A percentile compares a stretch with the other conserved stretches of the same genome.
Conservation (phyloP, 768 basidiomycete species). For the Chalciporus piperatus region DNA sequence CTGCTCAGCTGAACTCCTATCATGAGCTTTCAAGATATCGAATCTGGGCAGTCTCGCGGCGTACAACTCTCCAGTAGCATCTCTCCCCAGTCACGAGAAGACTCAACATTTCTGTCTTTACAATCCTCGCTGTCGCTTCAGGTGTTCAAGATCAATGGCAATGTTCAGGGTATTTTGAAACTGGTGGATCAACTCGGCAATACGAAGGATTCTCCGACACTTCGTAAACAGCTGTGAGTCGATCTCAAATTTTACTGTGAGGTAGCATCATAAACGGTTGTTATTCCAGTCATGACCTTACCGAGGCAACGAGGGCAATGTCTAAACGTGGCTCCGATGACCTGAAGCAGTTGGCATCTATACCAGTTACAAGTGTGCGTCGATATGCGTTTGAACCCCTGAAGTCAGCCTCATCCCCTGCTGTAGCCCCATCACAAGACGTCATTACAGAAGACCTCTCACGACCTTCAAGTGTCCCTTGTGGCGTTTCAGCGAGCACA, state of each 20-base stretch:
- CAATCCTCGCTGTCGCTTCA: constrained; percentile 85
- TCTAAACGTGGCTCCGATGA: constrained; percentile 92
- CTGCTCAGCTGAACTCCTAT: not conserved
- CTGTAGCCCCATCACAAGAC: constrained; percentile 76
- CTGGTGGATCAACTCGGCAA: constrained; percentile 97
- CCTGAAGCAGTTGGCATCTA: constrained; percentile 78
- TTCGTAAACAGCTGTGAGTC: constrained; percentile 84
- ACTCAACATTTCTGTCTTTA: constrained; percentile 69
- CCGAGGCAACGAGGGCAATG: constrained; percentile 92
- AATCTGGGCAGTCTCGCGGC: constrained; percentile 38
- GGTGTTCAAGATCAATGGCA: constrained; percentile 98
- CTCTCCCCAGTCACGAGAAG: constrained; percentile 49
- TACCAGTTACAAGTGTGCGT: constrained; percentile 61
- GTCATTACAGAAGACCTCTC: constrained; percentile 85
- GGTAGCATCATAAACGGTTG: constrained; percentile 4
- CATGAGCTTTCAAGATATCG: constrained; percentile 55
- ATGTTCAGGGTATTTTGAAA: constrained; percentile 92
- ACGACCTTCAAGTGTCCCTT: constrained; percentile 87
- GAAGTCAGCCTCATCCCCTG: not conserved
- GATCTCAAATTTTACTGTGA: not conserved
- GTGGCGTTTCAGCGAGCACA: constrained; percentile 92
- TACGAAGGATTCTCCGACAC: constrained; percentile 67
- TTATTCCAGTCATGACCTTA: constrained; percentile 79
- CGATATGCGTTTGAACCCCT: not conserved
- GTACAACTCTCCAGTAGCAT: constrained; percentile 25